Evolutionary conservation across 179 eudicot species (phyloP), one percentile per base, ranked within the genome.

Genomic region (Patellifolia procumbens): DNA sequence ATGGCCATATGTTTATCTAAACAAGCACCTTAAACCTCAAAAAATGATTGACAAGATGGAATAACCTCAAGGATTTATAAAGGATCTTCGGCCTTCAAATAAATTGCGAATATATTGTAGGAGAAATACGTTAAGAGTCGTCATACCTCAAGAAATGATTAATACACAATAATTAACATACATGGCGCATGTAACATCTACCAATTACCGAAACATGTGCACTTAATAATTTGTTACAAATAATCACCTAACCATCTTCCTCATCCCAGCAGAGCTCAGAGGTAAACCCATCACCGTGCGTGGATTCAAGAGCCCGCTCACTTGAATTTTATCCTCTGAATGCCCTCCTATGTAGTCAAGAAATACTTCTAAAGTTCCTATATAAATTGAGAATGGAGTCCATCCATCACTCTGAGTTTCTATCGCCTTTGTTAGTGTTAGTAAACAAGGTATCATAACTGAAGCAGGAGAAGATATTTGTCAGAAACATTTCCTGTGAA

Each of bases 401-500:
- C 7, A 9, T 56, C 31, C 61, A 59, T 59, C 63, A 59, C 24
- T 67, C 58, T 43, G 71, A 67, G 68, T 26, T 61, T 62, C 52
- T 61, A 42, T 49, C 19, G 65, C 72, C 26, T 53, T 53, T 63
- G 84, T 75, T 69, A 61, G 65, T 43, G 69, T 82, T 70, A 78
- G 81, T 49, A 42, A 51, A 59, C 34, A n/a, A 74, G 24, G 56
- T 43, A 64, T 24, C 58, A 37, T 58, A 61, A 35, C 71, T 49
- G 65, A 62, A 74, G 71, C 65, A 2, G 62, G n/a, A 34, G 7
- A 11, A 11, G 56, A 26, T 22, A 67, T 45, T 49, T 31, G 35
- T 87, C 81, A 94, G 85, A 88, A 94, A 77, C 97, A 92, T 81
- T 94, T 94, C 45, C 97, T 85, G 81, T 94, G 98, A 73, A 94